Evolutionary conservation across 257 asterid species (phyloP), one percentile per base, ranked within the genome.

Genomic region (Schizonepeta tenuifolia): DNA sequence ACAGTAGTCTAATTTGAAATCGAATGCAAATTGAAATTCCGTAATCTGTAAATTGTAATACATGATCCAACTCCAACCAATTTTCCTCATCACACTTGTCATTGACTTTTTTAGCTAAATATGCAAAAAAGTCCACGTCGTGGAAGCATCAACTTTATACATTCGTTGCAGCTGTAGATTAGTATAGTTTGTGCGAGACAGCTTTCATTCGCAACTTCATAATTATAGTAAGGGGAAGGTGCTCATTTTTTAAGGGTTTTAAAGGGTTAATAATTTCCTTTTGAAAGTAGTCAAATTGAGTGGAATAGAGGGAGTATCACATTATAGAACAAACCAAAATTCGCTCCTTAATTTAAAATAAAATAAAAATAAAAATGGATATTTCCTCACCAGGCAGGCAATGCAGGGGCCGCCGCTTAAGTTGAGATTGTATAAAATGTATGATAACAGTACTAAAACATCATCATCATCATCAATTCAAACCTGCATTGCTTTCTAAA

Each of bases 131-230:
- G 35, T 57, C 20, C 5, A 26, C 40, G 10, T 68, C 53, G 64
- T 69, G 54, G 53, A 69, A 54, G 65, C 74, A 63, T 20, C 74
- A 36, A 69, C 53, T 69, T 63, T 54, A 4, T 51, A 18, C 1
- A 17, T 20, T 46, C 46, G 10, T 38, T 49, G 55, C 55, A 49
- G 55, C 55, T 49, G 31, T 31, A 4, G 36, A 24, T 1, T 31
- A 31, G 36, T 31, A n/a, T n/a, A 31, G 36, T 50, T 4, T 20
- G 14, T 51, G 57, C 5, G 3, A 1, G 22, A 18, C 57, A 51
- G 57, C 57, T 51, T 20, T 53, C 59, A 53, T 53, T 51, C n/a
- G 7, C 7, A 44, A 44, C 51, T 44, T n/a, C n/a, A n/a, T n/a
- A 24, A 24, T 24, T 24, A 24, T n/a, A n/a, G n/a, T n/a, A n/a